phyloP scores from a whole-genome alignment of 2,329 filamentous ascomycete species.

The Neoscytalidium dimidiatum region DNA sequence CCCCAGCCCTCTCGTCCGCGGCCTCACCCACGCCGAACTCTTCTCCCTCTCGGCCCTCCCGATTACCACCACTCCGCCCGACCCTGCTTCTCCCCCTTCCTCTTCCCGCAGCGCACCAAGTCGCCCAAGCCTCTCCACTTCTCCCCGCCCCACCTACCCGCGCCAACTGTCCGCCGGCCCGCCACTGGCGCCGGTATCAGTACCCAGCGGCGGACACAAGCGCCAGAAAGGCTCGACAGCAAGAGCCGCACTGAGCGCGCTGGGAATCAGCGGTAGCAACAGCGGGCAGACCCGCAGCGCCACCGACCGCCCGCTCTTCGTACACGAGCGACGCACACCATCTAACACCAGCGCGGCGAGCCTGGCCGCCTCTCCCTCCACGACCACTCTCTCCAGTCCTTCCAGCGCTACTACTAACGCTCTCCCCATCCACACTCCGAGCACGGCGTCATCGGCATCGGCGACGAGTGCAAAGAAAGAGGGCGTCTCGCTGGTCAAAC shows the following conservation, averaged over 20 bases:
- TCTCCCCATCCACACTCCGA: not conserved
- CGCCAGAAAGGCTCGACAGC: not conserved
- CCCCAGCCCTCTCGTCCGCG: not conserved
- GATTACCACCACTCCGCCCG: not conserved
- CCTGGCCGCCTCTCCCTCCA: too few relatives aligned
- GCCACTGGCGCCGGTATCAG: not conserved
- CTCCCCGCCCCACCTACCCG: not conserved
- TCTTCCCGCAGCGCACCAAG: too few relatives aligned
- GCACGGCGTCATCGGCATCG: not conserved
- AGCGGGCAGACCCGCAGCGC: not conserved
- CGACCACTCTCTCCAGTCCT: too few relatives aligned
- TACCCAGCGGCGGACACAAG: not conserved
- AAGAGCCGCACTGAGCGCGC: not conserved
- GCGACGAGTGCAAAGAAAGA: not conserved
- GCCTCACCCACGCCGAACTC: conserved; percentile 9
- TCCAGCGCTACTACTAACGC: too few relatives aligned
- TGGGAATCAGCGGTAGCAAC: not conserved
- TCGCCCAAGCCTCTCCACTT: not conserved
- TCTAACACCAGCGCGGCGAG: too few relatives aligned
- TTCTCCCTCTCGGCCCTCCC: not conserved
- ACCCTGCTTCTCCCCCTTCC: not conserved
- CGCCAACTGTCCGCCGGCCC: not conserved
- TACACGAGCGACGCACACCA: not conserved
- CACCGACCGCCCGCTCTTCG: not conserved
- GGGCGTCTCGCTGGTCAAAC: not conserved